Base-by-base conservation (phyloP, 2,329 filamentous ascomycete genomes). In the Myriosclerotinia curreyana region DNA sequence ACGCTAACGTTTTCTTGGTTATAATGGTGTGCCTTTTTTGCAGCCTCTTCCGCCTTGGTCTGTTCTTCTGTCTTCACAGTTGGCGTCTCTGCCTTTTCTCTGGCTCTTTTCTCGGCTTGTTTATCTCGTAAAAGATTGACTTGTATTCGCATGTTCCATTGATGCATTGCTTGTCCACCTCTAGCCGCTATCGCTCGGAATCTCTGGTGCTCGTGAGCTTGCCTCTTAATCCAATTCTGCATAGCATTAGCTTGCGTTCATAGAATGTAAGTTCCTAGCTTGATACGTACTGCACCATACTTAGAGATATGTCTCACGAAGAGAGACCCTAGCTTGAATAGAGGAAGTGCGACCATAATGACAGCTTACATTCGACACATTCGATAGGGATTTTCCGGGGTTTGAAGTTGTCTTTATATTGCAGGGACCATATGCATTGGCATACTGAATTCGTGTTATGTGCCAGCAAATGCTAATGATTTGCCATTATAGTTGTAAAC, bases 251-350 rank as follows among this genome's bases (percentile, higher is more conserved):
- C 51, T 11, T 49, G 20, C 20, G 34, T 65, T 36, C 42, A 54
- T 14, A 20, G 42, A 22, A 54, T 31, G 15, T 28, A 31, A 31
- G 31, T 31, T 55, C 22, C 17, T 53, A 17, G 28, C 15, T 22
- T 38, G 22, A 61, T 31, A 77, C 84, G 70, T 82, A 88, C 86
- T 63, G 86, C 86, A 72, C 86, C 86, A 79, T 88, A 88, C 76
- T 88, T 88, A 64, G 86, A 88, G 61, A 88, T 76, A 73, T 88
- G 86, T 69, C 84, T 82, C 72, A 88, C 79, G 69, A 88, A 86
- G 54, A 88, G 79, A 64, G 85, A 76, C 28, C 82, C 86, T 69
- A 88, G 83, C 77, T 89, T 89, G 77, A 89, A 89, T 22, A 89
- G 78, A 25, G 86, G 86, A 48, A 89, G 78, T 64, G 85, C 81